phyloP scores from a whole-genome alignment of 73 alveolate species.

The Paramecium primaurelia region DNA sequence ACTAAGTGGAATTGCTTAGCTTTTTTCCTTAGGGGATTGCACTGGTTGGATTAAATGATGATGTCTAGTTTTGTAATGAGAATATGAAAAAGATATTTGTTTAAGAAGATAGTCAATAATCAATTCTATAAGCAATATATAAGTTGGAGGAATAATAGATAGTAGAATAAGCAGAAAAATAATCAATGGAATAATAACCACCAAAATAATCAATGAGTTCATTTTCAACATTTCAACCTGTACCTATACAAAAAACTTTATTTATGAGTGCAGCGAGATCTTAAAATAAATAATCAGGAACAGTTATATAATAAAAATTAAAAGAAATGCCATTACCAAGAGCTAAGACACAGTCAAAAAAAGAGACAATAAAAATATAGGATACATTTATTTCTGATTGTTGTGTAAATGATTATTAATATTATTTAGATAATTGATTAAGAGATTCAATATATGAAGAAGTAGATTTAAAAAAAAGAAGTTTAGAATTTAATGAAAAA shows the following conservation, averaged over 20 bases:
- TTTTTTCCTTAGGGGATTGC: conserved; percentile 28
- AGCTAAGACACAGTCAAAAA: not conserved
- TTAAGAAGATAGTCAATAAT: not conserved
- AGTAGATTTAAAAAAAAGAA: not conserved
- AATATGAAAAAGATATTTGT: not conserved
- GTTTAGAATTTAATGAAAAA: not conserved
- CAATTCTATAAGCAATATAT: not conserved
- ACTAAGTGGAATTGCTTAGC: not conserved
- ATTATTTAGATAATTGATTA: not conserved
- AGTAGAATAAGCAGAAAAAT: not conserved
- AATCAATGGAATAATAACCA: not conserved
- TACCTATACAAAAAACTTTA: not conserved
- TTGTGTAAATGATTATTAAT: not conserved
- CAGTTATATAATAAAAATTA: not conserved
- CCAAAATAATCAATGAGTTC: conserved; percentile 23
- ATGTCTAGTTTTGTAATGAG: not conserved
- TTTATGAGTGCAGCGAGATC: not conserved
- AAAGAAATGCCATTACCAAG: not conserved
- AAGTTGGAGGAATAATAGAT: not conserved
- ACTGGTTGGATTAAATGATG: not conserved
- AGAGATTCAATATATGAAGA: not conserved
- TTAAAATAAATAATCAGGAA: not conserved
- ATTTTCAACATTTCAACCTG: not conserved
- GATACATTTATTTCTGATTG: not conserved
- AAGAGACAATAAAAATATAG: not conserved